A percentile compares a stretch with the other conserved stretches of the same genome.
Conservation (phyloP, 257 asterid species). For the Salvia miltiorrhiza region DNA sequence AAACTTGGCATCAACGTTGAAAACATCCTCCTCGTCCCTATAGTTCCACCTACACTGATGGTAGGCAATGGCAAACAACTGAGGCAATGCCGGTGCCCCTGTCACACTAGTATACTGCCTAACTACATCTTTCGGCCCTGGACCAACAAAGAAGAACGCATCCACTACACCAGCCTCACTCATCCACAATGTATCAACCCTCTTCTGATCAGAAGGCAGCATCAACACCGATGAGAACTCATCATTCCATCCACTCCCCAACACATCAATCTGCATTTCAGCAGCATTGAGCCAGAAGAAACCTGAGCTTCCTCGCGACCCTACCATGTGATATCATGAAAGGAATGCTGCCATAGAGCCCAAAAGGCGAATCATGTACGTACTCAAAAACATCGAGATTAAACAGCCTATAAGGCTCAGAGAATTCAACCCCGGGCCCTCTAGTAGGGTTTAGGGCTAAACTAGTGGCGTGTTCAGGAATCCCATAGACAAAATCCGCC, state of each 20-base stretch:
- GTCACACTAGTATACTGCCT: slow-evolving; percentile 85
- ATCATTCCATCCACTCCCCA: slow-evolving; percentile 74
- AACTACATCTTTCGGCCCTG: slow-evolving; percentile 88
- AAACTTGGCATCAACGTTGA: slow-evolving; percentile 75
- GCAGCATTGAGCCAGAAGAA: slow-evolving; percentile 99
- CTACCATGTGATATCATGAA: slow-evolving; percentile 91
- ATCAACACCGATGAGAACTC: slow-evolving; percentile 46
- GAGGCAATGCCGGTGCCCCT: slow-evolving; percentile 89
- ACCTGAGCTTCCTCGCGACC: slow-evolving; percentile 74
- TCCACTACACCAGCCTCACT: slow-evolving; percentile 94
- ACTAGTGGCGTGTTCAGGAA: slow-evolving; percentile 95
- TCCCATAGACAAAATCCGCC: slow-evolving; percentile 92
- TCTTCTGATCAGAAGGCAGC: slow-evolving; percentile 73
- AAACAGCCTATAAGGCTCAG: slow-evolving; percentile 91
- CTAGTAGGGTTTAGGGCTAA: slow-evolving; percentile 82
- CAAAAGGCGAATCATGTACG: slow-evolving; percentile 83
- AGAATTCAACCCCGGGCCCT: slow-evolving; percentile 81
- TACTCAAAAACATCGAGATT: slow-evolving; percentile 96
- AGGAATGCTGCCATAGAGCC: slow-evolving; percentile 90
- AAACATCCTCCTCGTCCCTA: slow-evolving; percentile 94
- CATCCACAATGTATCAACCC: slow-evolving; percentile 94
- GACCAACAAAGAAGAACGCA: slow-evolving; percentile 89
- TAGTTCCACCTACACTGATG: slow-evolving; percentile 99
- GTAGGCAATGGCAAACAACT: slow-evolving; percentile 79
- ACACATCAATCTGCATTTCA: slow-evolving; percentile 98